Evolutionary conservation across 2,329 filamentous ascomycete species (phyloP).

Genomic region (Rhinocladiella mackenziei): DNA sequence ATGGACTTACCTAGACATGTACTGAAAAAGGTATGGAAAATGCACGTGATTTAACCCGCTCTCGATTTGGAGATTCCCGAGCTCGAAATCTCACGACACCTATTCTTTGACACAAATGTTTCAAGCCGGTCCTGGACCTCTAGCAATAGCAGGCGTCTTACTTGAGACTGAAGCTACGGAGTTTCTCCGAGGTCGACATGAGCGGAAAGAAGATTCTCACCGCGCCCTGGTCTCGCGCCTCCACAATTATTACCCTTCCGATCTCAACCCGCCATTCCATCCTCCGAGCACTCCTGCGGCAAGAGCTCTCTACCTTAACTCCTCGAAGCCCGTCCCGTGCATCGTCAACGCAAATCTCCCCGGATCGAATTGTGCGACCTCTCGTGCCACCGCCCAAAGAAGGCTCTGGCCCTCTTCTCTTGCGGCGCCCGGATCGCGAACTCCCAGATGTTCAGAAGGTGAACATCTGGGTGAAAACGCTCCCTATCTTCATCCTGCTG

Average conservation of each 20-base stretch:
- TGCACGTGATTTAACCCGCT: no score
- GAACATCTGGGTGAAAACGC: slow-evolving; percentile 61
- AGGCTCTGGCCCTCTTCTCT: slow-evolving; percentile 50
- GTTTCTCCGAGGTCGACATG: slow-evolving; percentile 3
- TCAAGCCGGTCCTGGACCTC: no score
- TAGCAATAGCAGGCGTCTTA: no score
- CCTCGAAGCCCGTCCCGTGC: background rate
- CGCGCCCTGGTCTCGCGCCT: slow-evolving; percentile 1
- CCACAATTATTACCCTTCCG: slow-evolving; percentile 5
- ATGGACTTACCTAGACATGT: no score
- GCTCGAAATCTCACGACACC: no score
- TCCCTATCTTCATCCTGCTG: slow-evolving; percentile 74
- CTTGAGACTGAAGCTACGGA: no score
- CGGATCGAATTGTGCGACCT: slow-evolving; percentile 13
- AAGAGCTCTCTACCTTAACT: background rate
- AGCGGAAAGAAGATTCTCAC: slow-evolving; percentile 4
- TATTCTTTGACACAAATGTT: no score
- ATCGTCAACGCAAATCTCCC: background rate
- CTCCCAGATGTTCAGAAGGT: slow-evolving; percentile 48
- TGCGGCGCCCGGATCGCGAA: slow-evolving; percentile 51
- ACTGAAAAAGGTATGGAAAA: no score
- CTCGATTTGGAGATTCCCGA: no score
- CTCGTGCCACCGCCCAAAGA: slow-evolving; percentile 48
- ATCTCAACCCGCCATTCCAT: slow-evolving; percentile 7
- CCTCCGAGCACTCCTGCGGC: background rate